These are phyloP conservation scores for Torulaspora delbrueckii DNA, from an alignment of 805 yeast genomes.

Conservation along the genomic window DNA sequence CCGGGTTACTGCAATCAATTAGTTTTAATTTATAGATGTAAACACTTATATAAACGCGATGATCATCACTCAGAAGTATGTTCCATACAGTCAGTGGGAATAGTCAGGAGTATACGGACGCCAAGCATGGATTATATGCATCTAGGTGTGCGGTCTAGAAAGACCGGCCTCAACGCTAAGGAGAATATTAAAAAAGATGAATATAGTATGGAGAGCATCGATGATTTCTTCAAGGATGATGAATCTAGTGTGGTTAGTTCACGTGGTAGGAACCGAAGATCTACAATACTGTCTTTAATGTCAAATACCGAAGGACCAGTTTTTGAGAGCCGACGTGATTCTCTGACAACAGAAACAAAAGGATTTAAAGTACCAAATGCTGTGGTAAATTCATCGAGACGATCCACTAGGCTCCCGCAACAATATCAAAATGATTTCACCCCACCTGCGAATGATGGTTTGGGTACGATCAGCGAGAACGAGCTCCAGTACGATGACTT, in stretches of 20 bases:
- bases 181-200: conserved; percentile 48
- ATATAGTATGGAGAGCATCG: conserved; percentile 62
- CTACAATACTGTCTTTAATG: conserved; percentile 16
- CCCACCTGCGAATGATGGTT: conserved; percentile 1
- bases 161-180: conserved; percentile 53
- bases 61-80: background rate
- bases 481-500: background rate
- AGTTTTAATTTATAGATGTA: background rate
- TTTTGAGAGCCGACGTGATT: conserved; percentile 1
- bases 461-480: conserved; percentile 3
- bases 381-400: background rate
- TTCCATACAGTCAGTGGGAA: background rate
- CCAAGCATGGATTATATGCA: conserved; percentile 39
- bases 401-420: conserved; percentile 1
- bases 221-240: conserved; percentile 61
- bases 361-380: conserved; percentile 3
- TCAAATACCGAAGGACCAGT: background rate
- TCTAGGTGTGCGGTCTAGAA: conserved; percentile 60
- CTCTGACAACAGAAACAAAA: background rate
- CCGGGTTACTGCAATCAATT: background rate
- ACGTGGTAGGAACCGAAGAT: conserved; percentile 21
- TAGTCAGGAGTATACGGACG: background rate
- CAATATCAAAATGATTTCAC: conserved; percentile 5
- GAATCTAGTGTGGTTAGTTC: conserved; percentile 16
- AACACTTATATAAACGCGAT: background rate